These are phyloP conservation scores for Penicillium sp. DNA, from an alignment of 2,329 filamentous ascomycete genomes.

Conservation along the genomic window DNA sequence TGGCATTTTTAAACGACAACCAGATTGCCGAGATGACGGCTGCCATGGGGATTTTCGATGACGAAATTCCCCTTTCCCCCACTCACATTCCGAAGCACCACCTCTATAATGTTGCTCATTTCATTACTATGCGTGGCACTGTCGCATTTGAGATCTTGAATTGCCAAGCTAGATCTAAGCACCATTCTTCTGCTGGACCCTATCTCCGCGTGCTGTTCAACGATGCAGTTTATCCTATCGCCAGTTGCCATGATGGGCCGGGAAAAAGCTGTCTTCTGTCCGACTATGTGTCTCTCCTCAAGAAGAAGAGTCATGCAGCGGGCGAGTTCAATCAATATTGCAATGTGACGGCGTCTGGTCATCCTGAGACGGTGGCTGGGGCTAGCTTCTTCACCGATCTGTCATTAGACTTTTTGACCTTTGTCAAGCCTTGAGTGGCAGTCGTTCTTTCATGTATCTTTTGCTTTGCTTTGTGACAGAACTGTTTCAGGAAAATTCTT, in stretches of 20 bases:
- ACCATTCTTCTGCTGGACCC: slow-evolving; percentile 40
- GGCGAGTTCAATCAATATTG: slow-evolving; percentile 52
- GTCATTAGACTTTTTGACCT: slow-evolving; percentile 31
- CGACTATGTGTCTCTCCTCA: slow-evolving; percentile 52
- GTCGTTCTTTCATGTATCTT: neutral
- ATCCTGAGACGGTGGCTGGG: slow-evolving; percentile 23
- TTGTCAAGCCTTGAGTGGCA: slow-evolving; percentile 32
- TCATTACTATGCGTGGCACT: slow-evolving; percentile 67
- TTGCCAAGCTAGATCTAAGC: slow-evolving; percentile 42
- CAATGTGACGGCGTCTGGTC: slow-evolving; percentile 25
- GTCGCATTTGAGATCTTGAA: slow-evolving; percentile 67
- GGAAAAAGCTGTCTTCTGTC: slow-evolving; percentile 57
- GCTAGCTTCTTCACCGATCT: slow-evolving; percentile 36
- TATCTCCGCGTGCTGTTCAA: slow-evolving; percentile 63
- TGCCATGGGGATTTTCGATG: slow-evolving; percentile 65
- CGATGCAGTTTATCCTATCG: slow-evolving; percentile 65
- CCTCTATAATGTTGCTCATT: slow-evolving; percentile 60
- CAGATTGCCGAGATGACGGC: slow-evolving; percentile 67
- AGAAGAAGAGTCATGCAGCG: slow-evolving; percentile 51
- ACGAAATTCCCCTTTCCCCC: slow-evolving; percentile 55
- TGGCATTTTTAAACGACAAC: slow-evolving; percentile 68
- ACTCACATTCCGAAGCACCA: slow-evolving; percentile 53
- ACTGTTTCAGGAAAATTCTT: no score
- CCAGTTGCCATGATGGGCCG: slow-evolving; percentile 59
- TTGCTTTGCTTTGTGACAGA: no score